Conservation (phyloP, 2,329 filamentous ascomycete species). For the Monilinia polystroma region DNA sequence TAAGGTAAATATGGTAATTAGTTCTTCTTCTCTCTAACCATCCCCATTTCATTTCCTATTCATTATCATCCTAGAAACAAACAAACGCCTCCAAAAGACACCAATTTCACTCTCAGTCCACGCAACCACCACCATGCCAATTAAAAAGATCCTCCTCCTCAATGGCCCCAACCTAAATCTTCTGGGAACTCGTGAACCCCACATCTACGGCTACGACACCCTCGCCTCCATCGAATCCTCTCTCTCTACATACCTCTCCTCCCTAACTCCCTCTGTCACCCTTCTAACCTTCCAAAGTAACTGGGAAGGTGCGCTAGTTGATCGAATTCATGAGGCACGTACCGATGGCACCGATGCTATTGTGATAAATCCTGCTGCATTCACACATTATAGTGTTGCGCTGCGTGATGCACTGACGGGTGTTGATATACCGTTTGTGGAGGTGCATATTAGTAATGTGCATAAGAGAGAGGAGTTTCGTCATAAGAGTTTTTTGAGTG, state of each 20-base stretch:
- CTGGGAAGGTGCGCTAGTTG: conserved; percentile 58
- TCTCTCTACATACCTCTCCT: conserved; percentile 27
- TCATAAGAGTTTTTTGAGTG: conserved; percentile 68
- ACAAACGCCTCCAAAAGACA: background rate
- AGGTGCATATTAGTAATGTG: conserved; percentile 75
- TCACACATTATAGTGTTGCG: conserved; percentile 74
- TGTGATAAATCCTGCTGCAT: conserved; percentile 73
- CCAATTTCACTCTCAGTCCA: background rate
- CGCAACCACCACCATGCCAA: conserved; percentile 36
- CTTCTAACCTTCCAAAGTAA: conserved; percentile 71
- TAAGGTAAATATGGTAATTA: background rate
- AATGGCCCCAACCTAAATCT: conserved; percentile 85
- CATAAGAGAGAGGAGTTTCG: conserved; percentile 69
- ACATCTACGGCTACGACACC: conserved; percentile 70
- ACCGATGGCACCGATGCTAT: conserved; percentile 58
- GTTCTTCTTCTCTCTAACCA: background rate
- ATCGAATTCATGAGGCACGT: conserved; percentile 60
- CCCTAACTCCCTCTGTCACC: conserved; percentile 36
- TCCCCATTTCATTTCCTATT: background rate
- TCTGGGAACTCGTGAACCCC: conserved; percentile 70
- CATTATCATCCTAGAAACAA: background rate
- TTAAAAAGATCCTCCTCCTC: conserved; percentile 62
- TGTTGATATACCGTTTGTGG: conserved; percentile 70
- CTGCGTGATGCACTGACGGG: conserved; percentile 71
- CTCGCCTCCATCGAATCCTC: conserved; percentile 56